Conservation (phyloP, 2,329 filamentous ascomycete species). For the Teratosphaeria viscida region DNA sequence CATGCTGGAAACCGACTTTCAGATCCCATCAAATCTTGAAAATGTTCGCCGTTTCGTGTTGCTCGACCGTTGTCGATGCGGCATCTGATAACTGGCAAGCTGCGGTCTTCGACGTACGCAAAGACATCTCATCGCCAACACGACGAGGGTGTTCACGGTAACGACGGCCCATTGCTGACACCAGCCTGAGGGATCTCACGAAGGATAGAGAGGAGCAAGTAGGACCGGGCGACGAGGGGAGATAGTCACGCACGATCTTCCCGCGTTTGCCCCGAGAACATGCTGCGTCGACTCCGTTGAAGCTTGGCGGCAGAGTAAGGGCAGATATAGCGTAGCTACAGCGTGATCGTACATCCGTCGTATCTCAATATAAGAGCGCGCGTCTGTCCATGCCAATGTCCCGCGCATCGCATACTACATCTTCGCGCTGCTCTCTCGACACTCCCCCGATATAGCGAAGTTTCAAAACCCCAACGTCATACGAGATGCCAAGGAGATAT, state of each 20-base stretch:
- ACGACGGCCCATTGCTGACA: not conserved
- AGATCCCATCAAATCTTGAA: too few relatives aligned
- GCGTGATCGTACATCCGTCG: not conserved
- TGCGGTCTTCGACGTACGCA: not conserved
- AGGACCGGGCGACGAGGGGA: not conserved
- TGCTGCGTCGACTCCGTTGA: not conserved
- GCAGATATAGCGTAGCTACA: too few relatives aligned
- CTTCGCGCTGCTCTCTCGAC: not conserved
- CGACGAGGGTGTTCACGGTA: not conserved
- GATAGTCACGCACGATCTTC: not conserved
- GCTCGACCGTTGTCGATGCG: too few relatives aligned
- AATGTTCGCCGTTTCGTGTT: too few relatives aligned
- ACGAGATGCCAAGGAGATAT: constrained; percentile 1
- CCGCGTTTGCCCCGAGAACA: not conserved
- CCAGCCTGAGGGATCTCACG: not conserved
- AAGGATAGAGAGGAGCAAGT: not conserved
- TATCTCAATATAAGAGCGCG: not conserved
- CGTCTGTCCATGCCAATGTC: not conserved
- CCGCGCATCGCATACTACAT: not conserved
- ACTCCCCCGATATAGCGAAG: not conserved
- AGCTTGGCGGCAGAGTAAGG: not conserved
- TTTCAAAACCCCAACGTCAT: not conserved
- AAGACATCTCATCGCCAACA: not conserved
- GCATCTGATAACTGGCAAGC: not conserved
- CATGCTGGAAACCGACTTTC: not conserved